These are phyloP conservation scores for Jaminaea rosea DNA, from an alignment of 1,284 basidiomycete species.

Conservation along the genomic window DNA sequence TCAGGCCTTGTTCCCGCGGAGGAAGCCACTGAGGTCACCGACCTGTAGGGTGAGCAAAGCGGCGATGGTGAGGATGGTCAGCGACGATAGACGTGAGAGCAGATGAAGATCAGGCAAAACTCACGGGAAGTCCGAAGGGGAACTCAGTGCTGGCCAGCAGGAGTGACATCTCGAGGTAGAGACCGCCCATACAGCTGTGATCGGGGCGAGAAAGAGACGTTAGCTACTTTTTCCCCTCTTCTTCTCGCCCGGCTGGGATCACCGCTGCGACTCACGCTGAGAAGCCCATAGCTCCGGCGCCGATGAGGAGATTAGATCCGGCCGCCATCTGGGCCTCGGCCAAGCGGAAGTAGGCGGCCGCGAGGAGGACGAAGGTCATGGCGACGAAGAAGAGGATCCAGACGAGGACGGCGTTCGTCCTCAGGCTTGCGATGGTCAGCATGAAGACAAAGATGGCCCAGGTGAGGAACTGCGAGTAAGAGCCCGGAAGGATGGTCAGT, in stretches of 20 bases:
- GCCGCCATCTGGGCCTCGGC: slow-evolving; percentile 4
- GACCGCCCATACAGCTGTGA: slow-evolving; percentile 21
- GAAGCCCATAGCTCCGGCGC: slow-evolving; percentile 23
- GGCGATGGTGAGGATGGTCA: no score
- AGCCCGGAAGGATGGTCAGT: background rate
- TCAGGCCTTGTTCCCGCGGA: no score
- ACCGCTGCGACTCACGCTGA: no score
- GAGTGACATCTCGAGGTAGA: slow-evolving; percentile 22
- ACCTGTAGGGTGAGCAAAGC: no score
- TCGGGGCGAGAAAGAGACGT: no score
- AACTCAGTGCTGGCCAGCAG: slow-evolving; percentile 21
- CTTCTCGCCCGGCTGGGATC: no score
- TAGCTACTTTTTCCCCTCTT: no score
- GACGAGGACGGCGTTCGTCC: slow-evolving; percentile 28
- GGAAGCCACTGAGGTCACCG: slow-evolving; percentile 7
- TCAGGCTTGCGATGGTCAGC: slow-evolving; percentile 20
- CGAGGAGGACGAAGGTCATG: slow-evolving; percentile 16
- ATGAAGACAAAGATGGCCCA: slow-evolving; percentile 26
- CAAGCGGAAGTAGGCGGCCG: slow-evolving; percentile 19
- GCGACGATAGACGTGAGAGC: no score
- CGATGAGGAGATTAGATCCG: slow-evolving; percentile 12
- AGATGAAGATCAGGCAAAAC: no score
- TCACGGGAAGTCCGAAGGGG: slow-evolving; percentile 2
- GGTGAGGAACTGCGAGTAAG: slow-evolving; percentile 13
- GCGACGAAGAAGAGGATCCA: slow-evolving; percentile 30